Evolutionary conservation across 306 rosid species (phyloP), one percentile per base, ranked within the genome.

Genomic region (Pachyrhizus erosus): DNA sequence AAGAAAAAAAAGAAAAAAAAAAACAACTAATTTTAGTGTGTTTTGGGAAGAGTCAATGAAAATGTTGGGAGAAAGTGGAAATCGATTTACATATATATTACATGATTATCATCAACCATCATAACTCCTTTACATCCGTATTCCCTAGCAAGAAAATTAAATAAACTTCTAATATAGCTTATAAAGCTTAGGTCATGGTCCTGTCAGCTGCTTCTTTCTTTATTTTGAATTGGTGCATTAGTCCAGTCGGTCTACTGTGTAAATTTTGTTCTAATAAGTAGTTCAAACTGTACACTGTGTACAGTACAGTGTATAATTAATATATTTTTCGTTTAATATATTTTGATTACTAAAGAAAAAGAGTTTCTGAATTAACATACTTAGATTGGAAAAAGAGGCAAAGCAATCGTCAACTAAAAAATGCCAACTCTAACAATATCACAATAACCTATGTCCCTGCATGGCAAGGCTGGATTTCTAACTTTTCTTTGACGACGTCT

Each of bases 381-480:
- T 1, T 13, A 31, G 9, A 37, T 6, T 27, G 0, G 46, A 13
- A 49, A 60, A 77, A 65, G n/a, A 34, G 4, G 33, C 20, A 21
- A 76, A 76, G 9, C 10, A 27, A 46, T 24, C 24, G 11, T 1
- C 18, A 2, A 18, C n/a, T 12, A 12, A 73, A 29, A 24, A 14
- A 42, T 23, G 15, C 12, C 18, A 64, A 65, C 57, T 45, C 65
- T 49, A 78, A 20, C n/a, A 64, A 62, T 15, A 57, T 57, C 80
- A 33, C n/a, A 49, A 14, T 31, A 17, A 21, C 33, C n/a, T 5
- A 27, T 49, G 43, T 23, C 15, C n/a, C 7, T 33, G 48, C 21
- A 51, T 79, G 45, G 20, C 68, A 78, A 51, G 52, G 31, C 46
- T 52, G 34, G 55, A 58, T 17, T 55, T 79, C 17, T 37, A 52